Evolutionary conservation across 345 rosid genomes (phyloP), one percentile per base, ranked within the genome.

Genomic region (Eucalyptus dawsonii): DNA sequence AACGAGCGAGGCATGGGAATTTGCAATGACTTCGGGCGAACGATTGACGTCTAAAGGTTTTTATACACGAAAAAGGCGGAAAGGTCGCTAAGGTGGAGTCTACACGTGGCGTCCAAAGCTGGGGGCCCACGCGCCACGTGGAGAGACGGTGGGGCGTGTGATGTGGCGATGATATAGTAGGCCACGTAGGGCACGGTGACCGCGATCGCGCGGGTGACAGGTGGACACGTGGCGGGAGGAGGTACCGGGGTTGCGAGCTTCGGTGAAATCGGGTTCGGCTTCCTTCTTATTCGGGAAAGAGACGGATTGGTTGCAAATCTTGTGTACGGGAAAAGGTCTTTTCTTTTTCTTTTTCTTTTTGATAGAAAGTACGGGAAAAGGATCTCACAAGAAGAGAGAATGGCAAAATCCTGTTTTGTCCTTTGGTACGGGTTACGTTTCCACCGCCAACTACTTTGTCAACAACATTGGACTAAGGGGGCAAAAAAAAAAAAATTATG

Each of bases 11-110:
- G 29, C 62, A 0, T 24, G 83, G 24, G 42, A 19, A 37, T 29
- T 7, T 21, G 45, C 80, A 37, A 37, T 19, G 83, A 37, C 45
- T 37, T 37, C 14, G 27, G 6, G 14, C 83, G 83, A 11, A 72
- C 14, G 27, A 16, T 19, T 10, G 42, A 37, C 83, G 14, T 0
- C 24, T 37, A 0, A 0, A 24, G 24, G 58, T 8, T 72, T 72
- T 37, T 37, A 72, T 72, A 0, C 83, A 24, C 45, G 25, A 21
- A 37, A 19, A 21, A 11, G 76, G 19, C 11, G 1, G 0, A 16
- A 31, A 17, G 22, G 22, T 0, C 24, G 13, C 22, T 10, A 21
- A 22, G 13, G 83, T 0, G 47, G 83, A 37, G 27, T 11, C 27
- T 2, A 37, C 45, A 37, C 83, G 83, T 76, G 83, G 47, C 9